These are phyloP conservation scores for Otatea glauca DNA, from an alignment of 176 grass and related monocot species.

Conservation along the genomic window DNA sequence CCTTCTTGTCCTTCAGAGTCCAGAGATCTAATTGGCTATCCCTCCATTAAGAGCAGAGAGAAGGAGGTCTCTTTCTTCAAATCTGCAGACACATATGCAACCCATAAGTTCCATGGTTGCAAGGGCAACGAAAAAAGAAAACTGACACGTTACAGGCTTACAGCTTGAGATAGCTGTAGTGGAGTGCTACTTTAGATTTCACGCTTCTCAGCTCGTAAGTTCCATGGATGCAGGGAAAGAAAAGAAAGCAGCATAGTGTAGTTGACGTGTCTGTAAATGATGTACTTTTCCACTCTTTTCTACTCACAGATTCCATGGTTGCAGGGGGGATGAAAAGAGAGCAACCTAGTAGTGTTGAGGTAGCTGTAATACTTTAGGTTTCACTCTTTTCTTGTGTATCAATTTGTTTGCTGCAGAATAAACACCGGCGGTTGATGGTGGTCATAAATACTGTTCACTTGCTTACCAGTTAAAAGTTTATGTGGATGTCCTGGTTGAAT, in stretches of 20 bases:
- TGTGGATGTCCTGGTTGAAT: constrained; percentile 7
- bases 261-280: neutral
- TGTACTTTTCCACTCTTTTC: neutral
- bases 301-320: constrained; percentile 38
- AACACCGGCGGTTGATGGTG: neutral
- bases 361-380: constrained; percentile 21
- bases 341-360: neutral
- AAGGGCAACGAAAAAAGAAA: neutral
- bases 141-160: neutral
- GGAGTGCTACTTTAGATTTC: neutral
- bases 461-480: constrained; percentile 20
- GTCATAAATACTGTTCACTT: neutral
- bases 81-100: constrained; percentile 40
- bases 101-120: neutral
- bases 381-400: constrained; percentile 40
- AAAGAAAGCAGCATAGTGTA: neutral
- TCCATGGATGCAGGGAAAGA: constrained; percentile 16
- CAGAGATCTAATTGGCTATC: neutral
- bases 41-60: neutral
- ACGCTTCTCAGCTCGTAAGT: neutral
- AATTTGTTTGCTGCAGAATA: constrained; percentile 30
- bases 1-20: constrained; percentile 10
- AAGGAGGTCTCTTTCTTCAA: constrained; percentile 33
- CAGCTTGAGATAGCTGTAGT: neutral
- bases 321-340: constrained; percentile 46